Evolutionary conservation across 371 early-diverging fungal species (phyloP), one percentile per base, ranked within the genome.

Genomic region (Zancudomyces culisetae): DNA sequence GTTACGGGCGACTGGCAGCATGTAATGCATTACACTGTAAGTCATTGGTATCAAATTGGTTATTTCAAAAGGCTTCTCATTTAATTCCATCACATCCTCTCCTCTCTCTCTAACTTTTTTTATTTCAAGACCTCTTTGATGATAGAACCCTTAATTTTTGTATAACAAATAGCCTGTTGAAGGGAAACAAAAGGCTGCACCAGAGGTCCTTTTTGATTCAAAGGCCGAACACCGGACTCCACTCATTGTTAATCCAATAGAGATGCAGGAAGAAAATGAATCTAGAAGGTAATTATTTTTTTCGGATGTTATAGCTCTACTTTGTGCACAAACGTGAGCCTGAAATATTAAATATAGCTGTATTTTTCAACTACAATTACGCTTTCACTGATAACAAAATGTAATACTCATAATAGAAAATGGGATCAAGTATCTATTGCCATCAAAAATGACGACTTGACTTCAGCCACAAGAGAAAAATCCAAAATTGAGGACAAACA

Each of bases 1-100:
- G 72, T 95, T 46, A 64, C 71, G 12, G 95, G 95, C 22, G 85
- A 84, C 55, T 95, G 95, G 95, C 75, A 85, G 13, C 80, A 80
- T 8, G 72, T 71, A 39, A 70, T 85, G 22, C 76, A 73, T 47
- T 80, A 87, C 43, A 58, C 42, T 30, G 13, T 40, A 48, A 21
- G 2, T 40, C 42, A 22, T 51, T 53, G 49, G 27, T n/a, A 29
- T 24, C 40, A 29, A 35, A 10, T 35, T 35, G 15, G 35, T 35
- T 35, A 15, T 35, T 35, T 35, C n/a, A n/a, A n/a, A n/a, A n/a
- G n/a, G n/a, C n/a, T n/a, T n/a, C n/a, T n/a, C n/a, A n/a, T n/a
- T n/a, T n/a, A n/a, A n/a, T n/a, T n/a, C n/a, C n/a, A n/a, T n/a
- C n/a, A n/a, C n/a, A n/a, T n/a, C n/a, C n/a, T n/a, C n/a, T n/a